These are phyloP conservation scores for Haplosporangium sp. DNA, from an alignment of 371 early-diverging fungal species.

Conservation along the genomic window DNA sequence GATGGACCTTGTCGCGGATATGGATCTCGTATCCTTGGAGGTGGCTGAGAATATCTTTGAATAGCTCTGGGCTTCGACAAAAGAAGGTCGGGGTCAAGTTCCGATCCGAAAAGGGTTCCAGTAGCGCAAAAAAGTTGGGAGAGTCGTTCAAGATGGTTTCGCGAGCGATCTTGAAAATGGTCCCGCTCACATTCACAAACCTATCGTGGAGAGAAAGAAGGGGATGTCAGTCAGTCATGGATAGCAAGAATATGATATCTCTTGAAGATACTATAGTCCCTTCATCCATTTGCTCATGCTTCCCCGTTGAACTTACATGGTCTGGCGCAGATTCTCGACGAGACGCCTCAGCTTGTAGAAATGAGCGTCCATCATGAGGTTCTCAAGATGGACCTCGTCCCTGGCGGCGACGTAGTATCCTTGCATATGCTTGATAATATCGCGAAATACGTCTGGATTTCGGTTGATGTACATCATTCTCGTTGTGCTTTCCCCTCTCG, in stretches of 20 bases:
- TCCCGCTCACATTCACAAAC: constrained; percentile 52
- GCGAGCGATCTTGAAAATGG: constrained; percentile 36
- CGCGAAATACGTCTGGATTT: constrained; percentile 65
- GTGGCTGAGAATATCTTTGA: constrained; percentile 69
- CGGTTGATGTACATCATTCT: constrained; percentile 66
- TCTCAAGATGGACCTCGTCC: constrained; percentile 60
- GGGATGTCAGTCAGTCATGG: neutral
- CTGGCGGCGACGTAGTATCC: constrained; percentile 67
- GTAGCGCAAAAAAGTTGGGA: constrained; percentile 40
- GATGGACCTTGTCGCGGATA: constrained; percentile 70
- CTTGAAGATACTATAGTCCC: too few species aligned
- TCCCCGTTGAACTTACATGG: constrained; percentile 19
- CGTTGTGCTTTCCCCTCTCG: constrained; percentile 46
- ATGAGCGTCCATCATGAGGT: constrained; percentile 61
- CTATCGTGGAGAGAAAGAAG: constrained; percentile 4
- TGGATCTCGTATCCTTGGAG: constrained; percentile 70
- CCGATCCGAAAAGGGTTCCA: constrained; percentile 47
- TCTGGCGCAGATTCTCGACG: constrained; percentile 58
- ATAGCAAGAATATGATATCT: too few species aligned
- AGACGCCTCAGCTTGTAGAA: constrained; percentile 66
- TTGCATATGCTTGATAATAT: constrained; percentile 68
- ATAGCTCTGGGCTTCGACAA: constrained; percentile 70
- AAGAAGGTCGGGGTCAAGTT: constrained; percentile 63
- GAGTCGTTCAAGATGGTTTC: constrained; percentile 31
- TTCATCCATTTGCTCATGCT: too few species aligned